Conservation (phyloP, 352 stramenopile species). For the Thalassiosira pacifica region DNA sequence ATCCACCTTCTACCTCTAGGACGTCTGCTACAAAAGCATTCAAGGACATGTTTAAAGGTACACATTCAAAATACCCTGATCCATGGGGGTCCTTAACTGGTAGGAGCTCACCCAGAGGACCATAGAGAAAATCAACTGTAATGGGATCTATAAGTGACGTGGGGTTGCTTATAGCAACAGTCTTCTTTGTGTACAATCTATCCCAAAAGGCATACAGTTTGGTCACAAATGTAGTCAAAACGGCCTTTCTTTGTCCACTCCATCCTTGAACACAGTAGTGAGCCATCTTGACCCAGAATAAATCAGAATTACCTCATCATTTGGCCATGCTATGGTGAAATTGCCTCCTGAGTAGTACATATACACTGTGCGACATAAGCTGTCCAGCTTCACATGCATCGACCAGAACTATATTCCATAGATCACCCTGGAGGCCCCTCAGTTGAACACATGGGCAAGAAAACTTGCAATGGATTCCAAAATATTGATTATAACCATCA, state of each 20-base stretch:
- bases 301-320: not conserved
- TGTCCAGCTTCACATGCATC: not conserved
- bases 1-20: no score
- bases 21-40: no score
- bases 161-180: constrained; percentile 25
- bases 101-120: constrained; percentile 30
- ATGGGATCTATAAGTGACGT: constrained; percentile 21
- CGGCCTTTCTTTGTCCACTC: not conserved
- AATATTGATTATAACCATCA: not conserved
- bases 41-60: no score
- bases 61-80: constrained; percentile 8
- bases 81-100: not conserved
- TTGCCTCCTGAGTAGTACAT: not conserved
- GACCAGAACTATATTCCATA: not conserved
- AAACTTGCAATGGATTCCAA: not conserved
- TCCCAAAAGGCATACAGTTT: constrained; percentile 46
- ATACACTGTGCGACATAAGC: constrained; percentile 1
- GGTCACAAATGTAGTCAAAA: not conserved
- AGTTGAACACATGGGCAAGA: not conserved
- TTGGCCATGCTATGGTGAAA: not conserved
- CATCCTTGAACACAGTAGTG: not conserved
- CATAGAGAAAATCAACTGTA: constrained; percentile 41
- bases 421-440: not conserved
- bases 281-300: constrained; percentile 10
- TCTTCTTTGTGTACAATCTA: constrained; percentile 24